A percentile compares a stretch with the other conserved stretches of the same genome.
Evolutionary conservation across 2,329 filamentous ascomycete species (phyloP).

Genomic region (Plectosphaerella cucumerina): DNA sequence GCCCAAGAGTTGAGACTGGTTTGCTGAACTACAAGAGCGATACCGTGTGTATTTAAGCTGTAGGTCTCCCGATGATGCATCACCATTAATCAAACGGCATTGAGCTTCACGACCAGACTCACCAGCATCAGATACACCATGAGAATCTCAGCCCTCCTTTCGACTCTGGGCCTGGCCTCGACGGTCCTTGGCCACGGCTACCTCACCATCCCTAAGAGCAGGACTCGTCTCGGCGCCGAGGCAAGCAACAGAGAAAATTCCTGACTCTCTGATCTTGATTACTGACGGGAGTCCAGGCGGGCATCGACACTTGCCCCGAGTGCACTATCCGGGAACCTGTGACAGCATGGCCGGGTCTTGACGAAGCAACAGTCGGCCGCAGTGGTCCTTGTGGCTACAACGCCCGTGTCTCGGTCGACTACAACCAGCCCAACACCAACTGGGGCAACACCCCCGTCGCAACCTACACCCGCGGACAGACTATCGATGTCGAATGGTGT

Average conservation of each 20-base stretch:
- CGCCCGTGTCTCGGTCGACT: conserved; percentile 47
- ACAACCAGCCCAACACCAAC: conserved; percentile 38
- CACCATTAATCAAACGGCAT: background rate
- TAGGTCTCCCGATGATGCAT: background rate
- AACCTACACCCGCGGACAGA: conserved; percentile 40
- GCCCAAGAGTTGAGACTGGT: too few relatives aligned
- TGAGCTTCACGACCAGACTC: background rate
- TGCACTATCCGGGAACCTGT: conserved; percentile 52
- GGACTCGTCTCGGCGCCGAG: conserved; percentile 37
- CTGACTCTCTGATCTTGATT: too few relatives aligned
- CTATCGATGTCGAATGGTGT: conserved; percentile 49
- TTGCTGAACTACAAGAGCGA: too few relatives aligned
- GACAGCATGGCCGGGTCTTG: conserved; percentile 42
- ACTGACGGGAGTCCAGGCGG: conserved; percentile 27
- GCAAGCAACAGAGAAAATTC: conserved; percentile 15
- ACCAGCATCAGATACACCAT: conserved; percentile 3
- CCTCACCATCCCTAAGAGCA: conserved; percentile 35
- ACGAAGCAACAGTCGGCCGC: conserved; percentile 38
- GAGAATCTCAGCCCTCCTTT: conserved; percentile 8
- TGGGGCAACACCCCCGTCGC: conserved; percentile 40
- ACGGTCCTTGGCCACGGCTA: conserved; percentile 38
- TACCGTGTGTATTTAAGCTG: background rate
- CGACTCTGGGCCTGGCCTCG: conserved; percentile 8
- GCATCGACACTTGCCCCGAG: conserved; percentile 47
- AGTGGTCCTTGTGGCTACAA: conserved; percentile 52